Evolutionary conservation across 345 rosid genomes (phyloP).

Genomic region (Noccaea bulbosa): DNA sequence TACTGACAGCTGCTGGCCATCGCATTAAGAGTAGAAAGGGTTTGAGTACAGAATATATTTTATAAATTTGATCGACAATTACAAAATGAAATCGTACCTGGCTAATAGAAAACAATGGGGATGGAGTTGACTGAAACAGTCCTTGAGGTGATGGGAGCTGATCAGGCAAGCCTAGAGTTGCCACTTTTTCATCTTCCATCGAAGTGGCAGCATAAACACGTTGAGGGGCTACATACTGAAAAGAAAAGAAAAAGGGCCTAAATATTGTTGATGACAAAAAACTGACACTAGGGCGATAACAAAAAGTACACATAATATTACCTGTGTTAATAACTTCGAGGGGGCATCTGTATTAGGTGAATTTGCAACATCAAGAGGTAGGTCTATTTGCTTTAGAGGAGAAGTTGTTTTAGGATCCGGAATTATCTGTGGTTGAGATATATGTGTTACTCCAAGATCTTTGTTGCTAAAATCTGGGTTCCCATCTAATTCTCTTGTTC

Average conservation of each 20-base stretch:
- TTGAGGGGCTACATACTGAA: slow-evolving; percentile 71
- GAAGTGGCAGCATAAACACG: slow-evolving; percentile 63
- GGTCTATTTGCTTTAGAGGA: slow-evolving; percentile 69
- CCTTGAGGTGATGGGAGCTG: slow-evolving; percentile 85
- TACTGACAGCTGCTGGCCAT: slow-evolving; percentile 64
- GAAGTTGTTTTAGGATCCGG: slow-evolving; percentile 73
- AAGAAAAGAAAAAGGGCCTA: slow-evolving; percentile 28
- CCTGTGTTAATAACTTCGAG: slow-evolving; percentile 78
- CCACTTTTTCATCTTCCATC: slow-evolving; percentile 86
- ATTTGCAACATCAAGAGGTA: slow-evolving; percentile 59
- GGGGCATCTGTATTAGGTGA: slow-evolving; percentile 71
- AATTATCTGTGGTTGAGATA: slow-evolving; percentile 67
- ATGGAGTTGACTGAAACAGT: slow-evolving; percentile 73
- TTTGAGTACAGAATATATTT: slow-evolving; percentile 16
- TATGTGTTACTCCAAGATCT: slow-evolving; percentile 61
- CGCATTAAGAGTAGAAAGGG: slow-evolving; percentile 15
- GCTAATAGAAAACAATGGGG: slow-evolving; percentile 71
- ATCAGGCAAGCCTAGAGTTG: slow-evolving; percentile 74
- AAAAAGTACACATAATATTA: slow-evolving; percentile 40
- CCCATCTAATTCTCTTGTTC: slow-evolving; percentile 91
- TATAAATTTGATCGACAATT: slow-evolving; percentile 8
- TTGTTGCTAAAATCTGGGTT: slow-evolving; percentile 97
- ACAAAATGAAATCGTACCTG: slow-evolving; percentile 50
- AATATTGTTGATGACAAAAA: slow-evolving; percentile 4
- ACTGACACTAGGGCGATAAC: not conserved